These are phyloP conservation scores for Collariella sp. DNA, from an alignment of 495 filamentous ascomycete species.

Conservation along the genomic window DNA sequence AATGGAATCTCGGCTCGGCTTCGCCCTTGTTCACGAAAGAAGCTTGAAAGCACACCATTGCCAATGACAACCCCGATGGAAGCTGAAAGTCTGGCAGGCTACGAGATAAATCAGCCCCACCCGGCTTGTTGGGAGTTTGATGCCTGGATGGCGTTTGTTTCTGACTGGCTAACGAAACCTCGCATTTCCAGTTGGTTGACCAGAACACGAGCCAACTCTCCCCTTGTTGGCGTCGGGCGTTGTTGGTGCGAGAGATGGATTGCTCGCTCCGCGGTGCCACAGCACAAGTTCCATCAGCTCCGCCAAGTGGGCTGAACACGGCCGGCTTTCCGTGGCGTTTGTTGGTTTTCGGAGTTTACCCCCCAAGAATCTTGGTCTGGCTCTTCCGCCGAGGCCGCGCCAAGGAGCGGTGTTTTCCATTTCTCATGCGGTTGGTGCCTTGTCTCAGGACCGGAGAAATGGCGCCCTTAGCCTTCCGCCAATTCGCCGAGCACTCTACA, in stretches of 20 bases:
- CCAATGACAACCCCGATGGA: background rate
- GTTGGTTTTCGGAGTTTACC: background rate
- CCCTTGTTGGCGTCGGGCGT: too few relatives aligned
- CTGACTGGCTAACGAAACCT: background rate
- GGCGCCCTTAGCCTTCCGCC: too few relatives aligned
- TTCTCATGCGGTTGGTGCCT: too few relatives aligned
- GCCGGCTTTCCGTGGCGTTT: background rate
- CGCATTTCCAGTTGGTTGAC: background rate
- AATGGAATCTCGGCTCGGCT: background rate
- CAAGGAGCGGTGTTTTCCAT: too few relatives aligned
- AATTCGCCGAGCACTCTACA: background rate
- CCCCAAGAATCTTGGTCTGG: background rate
- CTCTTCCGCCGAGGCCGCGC: too few relatives aligned
- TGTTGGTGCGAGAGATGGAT: too few relatives aligned
- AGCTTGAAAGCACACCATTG: background rate
- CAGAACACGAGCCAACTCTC: background rate
- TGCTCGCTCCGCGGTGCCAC: too few relatives aligned
- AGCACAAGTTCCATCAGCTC: too few relatives aligned
- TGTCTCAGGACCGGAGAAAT: too few relatives aligned
- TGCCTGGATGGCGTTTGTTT: too few relatives aligned
- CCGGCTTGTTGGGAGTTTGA: too few relatives aligned
- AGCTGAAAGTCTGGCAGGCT: background rate
- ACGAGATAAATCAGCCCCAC: background rate
- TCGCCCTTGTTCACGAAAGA: background rate
- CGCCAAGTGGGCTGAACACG: background rate